Evolutionary conservation across 805 yeast species (phyloP).

Genomic region (Barnettozyma sp.): DNA sequence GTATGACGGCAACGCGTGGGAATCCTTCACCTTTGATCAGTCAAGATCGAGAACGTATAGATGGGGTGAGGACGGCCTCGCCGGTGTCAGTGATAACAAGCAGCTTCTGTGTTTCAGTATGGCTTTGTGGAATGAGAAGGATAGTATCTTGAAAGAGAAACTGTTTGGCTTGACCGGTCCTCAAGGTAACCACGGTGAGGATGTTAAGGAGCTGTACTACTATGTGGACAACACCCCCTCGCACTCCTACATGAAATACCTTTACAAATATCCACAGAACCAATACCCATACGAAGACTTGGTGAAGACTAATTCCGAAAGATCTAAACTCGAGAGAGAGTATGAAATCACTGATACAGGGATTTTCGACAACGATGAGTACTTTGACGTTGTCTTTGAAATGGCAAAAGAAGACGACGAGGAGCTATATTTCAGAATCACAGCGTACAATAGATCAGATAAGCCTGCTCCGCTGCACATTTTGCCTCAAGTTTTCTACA

Average conservation of each 20-base stretch:
- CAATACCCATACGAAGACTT: slow-evolving; percentile 77
- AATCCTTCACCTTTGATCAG: slow-evolving; percentile 78
- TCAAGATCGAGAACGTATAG: slow-evolving; percentile 75
- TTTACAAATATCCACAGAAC: slow-evolving; percentile 87
- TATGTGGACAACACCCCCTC: slow-evolving; percentile 90
- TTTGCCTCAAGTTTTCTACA: slow-evolving; percentile 73
- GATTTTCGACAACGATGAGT: slow-evolving; percentile 51
- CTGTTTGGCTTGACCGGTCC: slow-evolving; percentile 85
- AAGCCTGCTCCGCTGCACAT: slow-evolving; percentile 86
- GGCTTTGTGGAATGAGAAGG: slow-evolving; percentile 90
- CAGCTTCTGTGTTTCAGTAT: slow-evolving; percentile 70
- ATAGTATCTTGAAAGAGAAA: slow-evolving; percentile 76
- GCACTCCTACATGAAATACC: slow-evolving; percentile 85
- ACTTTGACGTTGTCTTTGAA: slow-evolving; percentile 85
- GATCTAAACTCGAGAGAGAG: slow-evolving; percentile 65
- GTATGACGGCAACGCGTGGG: slow-evolving; percentile 84
- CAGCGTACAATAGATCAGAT: slow-evolving; percentile 79
- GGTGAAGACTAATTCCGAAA: slow-evolving; percentile 55
- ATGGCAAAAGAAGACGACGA: slow-evolving; percentile 83
- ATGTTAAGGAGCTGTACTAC: slow-evolving; percentile 79
- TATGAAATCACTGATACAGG: slow-evolving; percentile 82
- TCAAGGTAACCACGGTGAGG: slow-evolving; percentile 95
- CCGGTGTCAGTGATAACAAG: slow-evolving; percentile 81
- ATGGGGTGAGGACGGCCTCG: slow-evolving; percentile 96
- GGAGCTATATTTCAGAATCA: slow-evolving; percentile 72